phyloP scores from a whole-genome alignment of 169 alveolate species.

The Amoebophrya sp. region DNA sequence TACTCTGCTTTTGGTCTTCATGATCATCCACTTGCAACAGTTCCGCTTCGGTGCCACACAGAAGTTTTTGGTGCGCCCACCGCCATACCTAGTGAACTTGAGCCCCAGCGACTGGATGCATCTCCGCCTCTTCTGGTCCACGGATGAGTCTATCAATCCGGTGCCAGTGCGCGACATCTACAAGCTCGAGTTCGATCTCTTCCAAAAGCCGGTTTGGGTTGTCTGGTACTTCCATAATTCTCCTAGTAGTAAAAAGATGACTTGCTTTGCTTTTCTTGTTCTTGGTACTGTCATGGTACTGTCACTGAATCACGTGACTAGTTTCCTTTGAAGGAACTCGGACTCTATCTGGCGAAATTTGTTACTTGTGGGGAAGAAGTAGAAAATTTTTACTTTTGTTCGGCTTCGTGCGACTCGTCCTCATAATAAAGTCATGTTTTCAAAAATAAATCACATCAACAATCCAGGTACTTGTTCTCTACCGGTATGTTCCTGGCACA shows the following conservation, averaged over 20 bases:
- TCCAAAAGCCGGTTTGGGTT: conserved; percentile 27
- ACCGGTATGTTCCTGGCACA: not conserved
- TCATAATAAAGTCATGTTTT: no score
- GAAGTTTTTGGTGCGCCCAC: conserved; percentile 45
- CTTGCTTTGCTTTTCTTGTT: no score
- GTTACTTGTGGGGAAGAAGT: no score
- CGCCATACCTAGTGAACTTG: conserved; percentile 45
- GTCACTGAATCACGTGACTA: no score
- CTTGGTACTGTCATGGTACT: no score
- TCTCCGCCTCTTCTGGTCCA: conserved; percentile 47
- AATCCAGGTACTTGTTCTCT: not conserved
- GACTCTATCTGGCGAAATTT: no score
- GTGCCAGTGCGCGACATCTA: conserved; percentile 48
- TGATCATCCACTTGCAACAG: conserved; percentile 48
- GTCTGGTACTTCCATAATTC: no score
- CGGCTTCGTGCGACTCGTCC: no score
- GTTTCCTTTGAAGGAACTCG: no score
- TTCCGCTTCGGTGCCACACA: conserved; percentile 37
- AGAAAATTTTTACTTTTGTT: no score
- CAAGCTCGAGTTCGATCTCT: conserved; percentile 37
- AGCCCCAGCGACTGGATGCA: conserved; percentile 30
- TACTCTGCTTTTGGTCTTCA: conserved; percentile 42
- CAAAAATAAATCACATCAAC: no score
- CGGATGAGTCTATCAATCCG: conserved; percentile 31
- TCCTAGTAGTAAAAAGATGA: no score